These are phyloP conservation scores for Solanum corneliomulleri DNA, from an alignment of 257 asterid genomes.

Conservation along the genomic window DNA sequence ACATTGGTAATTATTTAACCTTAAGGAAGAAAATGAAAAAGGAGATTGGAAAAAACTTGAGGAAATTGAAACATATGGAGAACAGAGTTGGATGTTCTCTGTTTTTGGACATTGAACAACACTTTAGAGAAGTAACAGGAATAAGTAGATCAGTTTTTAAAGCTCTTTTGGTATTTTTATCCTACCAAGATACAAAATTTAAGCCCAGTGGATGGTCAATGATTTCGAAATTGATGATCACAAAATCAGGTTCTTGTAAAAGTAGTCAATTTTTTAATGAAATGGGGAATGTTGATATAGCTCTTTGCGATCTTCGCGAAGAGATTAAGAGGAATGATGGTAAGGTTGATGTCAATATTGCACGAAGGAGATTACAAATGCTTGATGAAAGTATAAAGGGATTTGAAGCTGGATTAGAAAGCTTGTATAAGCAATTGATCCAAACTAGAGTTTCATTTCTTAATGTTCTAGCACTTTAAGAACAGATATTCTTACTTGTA, in stretches of 20 bases:
- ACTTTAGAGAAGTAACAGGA: slow-evolving; percentile 17
- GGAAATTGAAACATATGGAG: slow-evolving; percentile 36
- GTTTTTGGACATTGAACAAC: slow-evolving; percentile 1
- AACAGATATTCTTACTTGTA: neutral
- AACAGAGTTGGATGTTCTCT: neutral
- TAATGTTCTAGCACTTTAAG: slow-evolving; percentile 5
- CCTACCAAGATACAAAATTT: slow-evolving; percentile 26
- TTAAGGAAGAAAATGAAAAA: slow-evolving; percentile 44
- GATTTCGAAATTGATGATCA: slow-evolving; percentile 22
- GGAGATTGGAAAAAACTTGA: slow-evolving; percentile 29
- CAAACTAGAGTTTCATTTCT: slow-evolving; percentile 24
- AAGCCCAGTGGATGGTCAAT: slow-evolving; percentile 18
- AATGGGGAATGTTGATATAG: slow-evolving; percentile 30
- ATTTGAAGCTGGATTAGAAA: slow-evolving; percentile 19
- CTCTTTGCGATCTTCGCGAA: slow-evolving; percentile 18
- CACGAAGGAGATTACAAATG: slow-evolving; percentile 17
- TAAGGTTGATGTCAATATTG: slow-evolving; percentile 17
- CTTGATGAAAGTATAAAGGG: slow-evolving; percentile 15
- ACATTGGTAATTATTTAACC: slow-evolving; percentile 19
- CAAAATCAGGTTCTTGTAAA: slow-evolving; percentile 4
- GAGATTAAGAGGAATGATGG: slow-evolving; percentile 6
- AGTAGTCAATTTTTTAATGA: slow-evolving; percentile 10
- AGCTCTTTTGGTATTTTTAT: slow-evolving; percentile 30
- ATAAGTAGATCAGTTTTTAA: slow-evolving; percentile 19
- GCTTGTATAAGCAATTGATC: slow-evolving; percentile 21